phyloP scores from a whole-genome alignment of 176 grass and related monocot genomes.

The Oropetium thomaeum region DNA sequence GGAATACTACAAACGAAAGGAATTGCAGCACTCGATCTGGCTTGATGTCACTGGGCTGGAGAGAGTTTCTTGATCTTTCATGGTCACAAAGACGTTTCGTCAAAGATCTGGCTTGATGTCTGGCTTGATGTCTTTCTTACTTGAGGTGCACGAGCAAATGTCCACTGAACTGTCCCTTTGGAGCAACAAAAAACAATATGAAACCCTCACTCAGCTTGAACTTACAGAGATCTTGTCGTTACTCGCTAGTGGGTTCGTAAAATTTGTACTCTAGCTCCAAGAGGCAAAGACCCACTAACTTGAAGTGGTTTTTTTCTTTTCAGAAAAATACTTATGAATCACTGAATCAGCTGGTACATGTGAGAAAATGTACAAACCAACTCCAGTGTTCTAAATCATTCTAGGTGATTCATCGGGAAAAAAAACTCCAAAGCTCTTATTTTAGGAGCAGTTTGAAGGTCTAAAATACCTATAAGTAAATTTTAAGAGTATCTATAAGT shows the following conservation, averaged over 20 bases:
- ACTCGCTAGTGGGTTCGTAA: neutral
- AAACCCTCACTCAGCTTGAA: neutral
- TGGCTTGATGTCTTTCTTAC: constrained; percentile 7
- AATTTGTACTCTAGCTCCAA: neutral
- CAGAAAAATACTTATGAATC: neutral
- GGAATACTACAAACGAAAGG: neutral
- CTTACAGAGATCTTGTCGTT: neutral
- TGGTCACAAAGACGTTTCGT: constrained; percentile 10
- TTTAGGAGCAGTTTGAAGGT: too few species aligned
- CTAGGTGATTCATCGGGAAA: too few species aligned
- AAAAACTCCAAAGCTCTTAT: too few species aligned
- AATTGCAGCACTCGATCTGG: neutral
- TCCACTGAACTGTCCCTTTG: neutral
- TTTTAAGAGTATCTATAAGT: too few species aligned
- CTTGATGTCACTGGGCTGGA: constrained; percentile 16
- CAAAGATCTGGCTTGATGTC: constrained; percentile 10
- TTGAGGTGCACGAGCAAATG: neutral
- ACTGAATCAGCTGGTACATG: neutral
- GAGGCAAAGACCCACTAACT: neutral
- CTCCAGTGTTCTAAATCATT: neutral
- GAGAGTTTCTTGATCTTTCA: neutral
- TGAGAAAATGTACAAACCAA: neutral
- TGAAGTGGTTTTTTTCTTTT: neutral
- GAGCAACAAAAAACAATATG: neutral
- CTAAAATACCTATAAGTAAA: too few species aligned